Evolutionary conservation across 2,329 filamentous ascomycete genomes (phyloP), one percentile per base, ranked within the genome.

Genomic region (Hymenotorrendiella dingleyae): DNA sequence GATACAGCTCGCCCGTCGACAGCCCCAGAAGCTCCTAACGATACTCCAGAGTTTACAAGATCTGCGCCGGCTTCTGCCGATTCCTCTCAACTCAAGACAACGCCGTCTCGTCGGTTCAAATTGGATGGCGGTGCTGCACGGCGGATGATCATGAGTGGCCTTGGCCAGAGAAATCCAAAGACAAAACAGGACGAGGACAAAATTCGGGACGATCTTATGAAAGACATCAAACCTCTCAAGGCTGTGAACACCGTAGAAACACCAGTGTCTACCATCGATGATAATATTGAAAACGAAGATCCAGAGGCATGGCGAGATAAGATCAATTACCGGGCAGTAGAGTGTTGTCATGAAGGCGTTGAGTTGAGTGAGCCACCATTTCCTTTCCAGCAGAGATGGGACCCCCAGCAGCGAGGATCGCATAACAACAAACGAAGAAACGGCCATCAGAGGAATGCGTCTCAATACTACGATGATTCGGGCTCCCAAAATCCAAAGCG

Each of bases 321-420:
- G 52, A 82, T 96, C 46, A 74, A 69, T 9, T 79, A 94, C 47
- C 75, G 77, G 19, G 90, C 87, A 17, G 86, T 94, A 1, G 91
- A 97, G 62, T 96, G 90, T 63, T 78, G 80, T 48, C 73, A 85
- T n/a, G 75, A 85, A 22, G 75, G 72, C 4, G 67, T 87, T 28
- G 67, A 74, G 23, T 69, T 94, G 34, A 84, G 76, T 40, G 75
- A 86, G 24, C 90, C 91, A 0, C 86, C 90, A 0, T 96, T 94
- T 57, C 90, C 90, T 0, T 96, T 96, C 62, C 71, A 85, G 12
- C 89, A 96, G 62, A 77, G 86, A 35, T 96, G 90, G 91, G 87
- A 94, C 62, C 74, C 78, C 3, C 82, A 88, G 47, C 85, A 90
- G 55, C 73, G 76, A 61, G 51, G 55, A 24, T 64, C 56, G 38